These are phyloP conservation scores for Metschnikowia borealis DNA, from an alignment of 805 yeast species.

Conservation along the genomic window DNA sequence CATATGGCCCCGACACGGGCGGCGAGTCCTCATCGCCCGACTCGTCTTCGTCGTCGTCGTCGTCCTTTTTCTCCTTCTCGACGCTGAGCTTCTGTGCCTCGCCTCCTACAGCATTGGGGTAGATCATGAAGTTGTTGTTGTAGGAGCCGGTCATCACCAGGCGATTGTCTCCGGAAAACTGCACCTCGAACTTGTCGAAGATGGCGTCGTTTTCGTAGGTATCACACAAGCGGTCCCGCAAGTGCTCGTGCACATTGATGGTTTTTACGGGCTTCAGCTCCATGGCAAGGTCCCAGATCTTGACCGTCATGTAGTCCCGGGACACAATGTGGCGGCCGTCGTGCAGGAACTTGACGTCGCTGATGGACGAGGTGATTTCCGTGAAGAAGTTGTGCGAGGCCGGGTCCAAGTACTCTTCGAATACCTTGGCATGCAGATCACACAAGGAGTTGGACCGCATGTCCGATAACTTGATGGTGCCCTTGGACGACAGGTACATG, in stretches of 20 bases:
- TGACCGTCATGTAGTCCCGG: constrained; percentile 95
- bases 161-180: constrained; percentile 87
- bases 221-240: constrained; percentile 90
- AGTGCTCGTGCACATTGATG: constrained; percentile 91
- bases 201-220: constrained; percentile 98
- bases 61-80: constrained; percentile 12
- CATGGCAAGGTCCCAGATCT: constrained; percentile 98
- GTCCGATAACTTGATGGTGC: constrained; percentile 91
- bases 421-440: constrained; percentile 80
- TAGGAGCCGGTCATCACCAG: constrained; percentile 96
- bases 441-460: constrained; percentile 95
- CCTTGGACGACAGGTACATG: constrained; percentile 94
- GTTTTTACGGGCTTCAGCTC: constrained; percentile 92
- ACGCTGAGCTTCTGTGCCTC: neutral
- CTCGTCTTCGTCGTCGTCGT: constrained; percentile 40
- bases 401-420: constrained; percentile 92
- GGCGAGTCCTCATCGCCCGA: constrained; percentile 31
- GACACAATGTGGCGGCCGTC: constrained; percentile 95
- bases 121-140: constrained; percentile 94
- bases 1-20: constrained; percentile 23
- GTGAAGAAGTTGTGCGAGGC: constrained; percentile 92
- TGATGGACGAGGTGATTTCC: constrained; percentile 90
- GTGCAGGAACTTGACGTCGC: constrained; percentile 87
- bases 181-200: constrained; percentile 97
- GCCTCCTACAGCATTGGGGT: constrained; percentile 67